A percentile compares a stretch with the other conserved stretches of the same genome.
Evolutionary conservation across 805 yeast species (phyloP).

Genomic region (Kregervanrija delftensis): DNA sequence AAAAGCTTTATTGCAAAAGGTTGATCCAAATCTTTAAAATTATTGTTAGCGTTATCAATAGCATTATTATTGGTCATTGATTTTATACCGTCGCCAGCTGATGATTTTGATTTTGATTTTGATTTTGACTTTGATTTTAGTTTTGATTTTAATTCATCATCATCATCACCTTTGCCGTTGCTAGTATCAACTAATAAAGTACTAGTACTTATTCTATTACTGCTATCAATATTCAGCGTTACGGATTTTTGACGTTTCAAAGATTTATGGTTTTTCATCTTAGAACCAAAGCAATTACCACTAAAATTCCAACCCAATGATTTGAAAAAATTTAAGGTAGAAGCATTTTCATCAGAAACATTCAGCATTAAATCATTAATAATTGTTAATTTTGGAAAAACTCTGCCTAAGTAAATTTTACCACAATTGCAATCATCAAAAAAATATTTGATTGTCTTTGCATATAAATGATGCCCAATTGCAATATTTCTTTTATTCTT

Average conservation of each 20-base stretch:
- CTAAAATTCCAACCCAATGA: conserved; percentile 7
- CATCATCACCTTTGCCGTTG: background rate
- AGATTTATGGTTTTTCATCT: conserved; percentile 6
- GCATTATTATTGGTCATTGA: too few relatives aligned
- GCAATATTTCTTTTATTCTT: conserved; percentile 45
- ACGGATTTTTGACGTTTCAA: conserved; percentile 30
- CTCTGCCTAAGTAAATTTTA: too few relatives aligned
- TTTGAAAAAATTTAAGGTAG: too few relatives aligned
- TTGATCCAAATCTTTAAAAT: background rate
- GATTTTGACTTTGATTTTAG: background rate
- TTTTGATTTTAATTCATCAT: background rate
- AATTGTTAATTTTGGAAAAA: too few relatives aligned
- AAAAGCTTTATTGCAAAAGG: background rate
- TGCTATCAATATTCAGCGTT: background rate
- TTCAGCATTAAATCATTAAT: too few relatives aligned
- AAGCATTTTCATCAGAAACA: too few relatives aligned
- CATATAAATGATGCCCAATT: conserved; percentile 47
- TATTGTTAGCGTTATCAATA: too few relatives aligned
- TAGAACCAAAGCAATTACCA: conserved; percentile 23
- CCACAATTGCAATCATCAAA: too few relatives aligned
- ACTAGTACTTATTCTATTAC: conserved; percentile 1
- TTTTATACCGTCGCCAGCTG: background rate
- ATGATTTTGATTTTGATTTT: background rate
- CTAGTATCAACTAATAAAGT: background rate
- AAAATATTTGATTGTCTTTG: conserved; percentile 40